Conservation (phyloP, 345 rosid genomes). For the Eutrema japonicum region DNA sequence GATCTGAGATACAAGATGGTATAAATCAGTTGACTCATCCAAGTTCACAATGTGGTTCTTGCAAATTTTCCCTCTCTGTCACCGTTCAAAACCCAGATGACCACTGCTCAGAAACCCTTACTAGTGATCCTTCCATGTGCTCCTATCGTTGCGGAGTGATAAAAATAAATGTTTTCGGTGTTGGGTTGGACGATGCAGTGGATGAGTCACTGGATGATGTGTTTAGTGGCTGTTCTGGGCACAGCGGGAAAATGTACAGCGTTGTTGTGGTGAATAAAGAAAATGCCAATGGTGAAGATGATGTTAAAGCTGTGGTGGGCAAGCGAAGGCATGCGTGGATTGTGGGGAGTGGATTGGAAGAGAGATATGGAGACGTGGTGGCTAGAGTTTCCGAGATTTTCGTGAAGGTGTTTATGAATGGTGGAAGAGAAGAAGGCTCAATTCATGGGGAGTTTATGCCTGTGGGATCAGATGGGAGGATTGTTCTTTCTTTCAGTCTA, state of each 20-base stretch:
- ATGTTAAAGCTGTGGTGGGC: conserved; percentile 67
- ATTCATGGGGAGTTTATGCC: conserved; percentile 93
- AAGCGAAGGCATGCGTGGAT: conserved; percentile 91
- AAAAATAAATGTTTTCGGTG: conserved; percentile 45
- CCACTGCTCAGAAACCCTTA: conserved; percentile 37
- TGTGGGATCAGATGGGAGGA: conserved; percentile 88
- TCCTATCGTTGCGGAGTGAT: conserved; percentile 61
- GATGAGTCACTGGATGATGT: conserved; percentile 64
- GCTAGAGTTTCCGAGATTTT: conserved; percentile 68
- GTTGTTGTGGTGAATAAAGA: conserved; percentile 65
- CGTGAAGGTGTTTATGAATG: conserved; percentile 75
- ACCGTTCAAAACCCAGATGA: conserved; percentile 49
- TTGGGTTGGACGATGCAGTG: conserved; percentile 49
- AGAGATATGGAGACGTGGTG: conserved; percentile 41
- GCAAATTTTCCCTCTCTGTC: conserved; percentile 67
- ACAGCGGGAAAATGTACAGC: conserved; percentile 53
- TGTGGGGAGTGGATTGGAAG: conserved; percentile 57
- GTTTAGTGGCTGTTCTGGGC: conserved; percentile 48
- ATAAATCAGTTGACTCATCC: conserved; percentile 50
- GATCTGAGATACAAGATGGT: conserved; percentile 48
- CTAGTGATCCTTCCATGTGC: conserved; percentile 21
- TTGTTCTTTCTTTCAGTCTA: conserved; percentile 82
- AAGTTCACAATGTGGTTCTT: conserved; percentile 57
- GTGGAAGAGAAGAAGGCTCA: conserved; percentile 75
- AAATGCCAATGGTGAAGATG: conserved; percentile 38